Conservation (phyloP, 257 asterid species). For the Plantago ovata region DNA sequence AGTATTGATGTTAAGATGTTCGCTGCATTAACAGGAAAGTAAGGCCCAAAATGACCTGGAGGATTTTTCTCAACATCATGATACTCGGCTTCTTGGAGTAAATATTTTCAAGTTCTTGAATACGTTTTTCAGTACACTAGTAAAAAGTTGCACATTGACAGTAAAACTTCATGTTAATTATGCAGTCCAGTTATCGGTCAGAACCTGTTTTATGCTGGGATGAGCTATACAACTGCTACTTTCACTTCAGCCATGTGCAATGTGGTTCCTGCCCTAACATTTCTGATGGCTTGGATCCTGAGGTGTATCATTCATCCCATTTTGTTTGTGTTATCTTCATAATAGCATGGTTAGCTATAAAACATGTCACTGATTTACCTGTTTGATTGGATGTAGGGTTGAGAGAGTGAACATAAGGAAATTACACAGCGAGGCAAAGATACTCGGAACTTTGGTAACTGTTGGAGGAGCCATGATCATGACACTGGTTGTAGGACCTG, state of each 20-base stretch:
- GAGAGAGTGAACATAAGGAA: slow-evolving; percentile 47
- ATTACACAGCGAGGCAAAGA: slow-evolving; percentile 50
- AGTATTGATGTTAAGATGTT: neutral
- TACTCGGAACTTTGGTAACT: slow-evolving; percentile 64
- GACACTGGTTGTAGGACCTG: slow-evolving; percentile 47
- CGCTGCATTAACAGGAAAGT: slow-evolving; percentile 32
- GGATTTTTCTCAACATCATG: slow-evolving; percentile 35
- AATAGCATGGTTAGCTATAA: neutral
- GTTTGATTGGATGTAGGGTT: slow-evolving; percentile 33
- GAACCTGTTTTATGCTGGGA: slow-evolving; percentile 57
- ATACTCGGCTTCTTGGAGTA: slow-evolving; percentile 45
- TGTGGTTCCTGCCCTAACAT: slow-evolving; percentile 64
- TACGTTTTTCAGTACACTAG: neutral
- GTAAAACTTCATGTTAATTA: too few species aligned
- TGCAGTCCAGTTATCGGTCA: slow-evolving; percentile 75
- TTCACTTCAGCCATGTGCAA: slow-evolving; percentile 60
- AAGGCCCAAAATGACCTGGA: slow-evolving; percentile 45
- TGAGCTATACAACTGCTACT: slow-evolving; percentile 57
- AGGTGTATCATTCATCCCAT: slow-evolving; percentile 18
- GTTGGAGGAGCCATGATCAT: slow-evolving; percentile 89
- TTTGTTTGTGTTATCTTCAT: neutral
- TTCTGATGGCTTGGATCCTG: slow-evolving; percentile 38
- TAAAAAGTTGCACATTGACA: too few species aligned
- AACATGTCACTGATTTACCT: neutral
- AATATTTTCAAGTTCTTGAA: neutral